These are phyloP conservation scores for Rhynchosporium graminicola DNA, from an alignment of 2,329 filamentous ascomycete species.

Conservation along the genomic window DNA sequence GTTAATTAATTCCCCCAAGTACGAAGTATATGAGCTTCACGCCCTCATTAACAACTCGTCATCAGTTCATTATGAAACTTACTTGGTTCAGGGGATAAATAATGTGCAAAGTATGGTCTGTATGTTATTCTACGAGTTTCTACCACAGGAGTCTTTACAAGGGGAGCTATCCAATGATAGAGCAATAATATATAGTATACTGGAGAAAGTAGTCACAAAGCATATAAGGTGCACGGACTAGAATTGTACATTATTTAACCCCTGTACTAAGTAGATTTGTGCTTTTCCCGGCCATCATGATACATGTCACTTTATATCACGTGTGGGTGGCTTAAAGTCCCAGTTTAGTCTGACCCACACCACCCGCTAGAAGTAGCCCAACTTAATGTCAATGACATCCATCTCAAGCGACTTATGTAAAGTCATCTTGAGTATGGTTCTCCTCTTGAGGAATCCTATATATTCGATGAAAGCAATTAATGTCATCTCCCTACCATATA, in stretches of 20 bases:
- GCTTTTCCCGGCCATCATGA: no score
- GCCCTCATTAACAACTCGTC: background rate
- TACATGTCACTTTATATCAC: background rate
- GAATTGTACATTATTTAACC: no score
- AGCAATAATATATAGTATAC: no score
- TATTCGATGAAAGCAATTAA: background rate
- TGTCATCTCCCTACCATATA: background rate
- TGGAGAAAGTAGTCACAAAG: no score
- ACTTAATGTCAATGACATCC: background rate
- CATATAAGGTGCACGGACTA: no score
- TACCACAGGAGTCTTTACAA: no score
- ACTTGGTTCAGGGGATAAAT: no score
- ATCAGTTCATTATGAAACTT: background rate
- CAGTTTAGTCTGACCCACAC: background rate
- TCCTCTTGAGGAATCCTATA: background rate
- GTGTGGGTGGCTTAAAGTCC: background rate
- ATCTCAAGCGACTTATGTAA: background rate
- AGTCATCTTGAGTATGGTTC: background rate
- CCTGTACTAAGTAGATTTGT: no score
- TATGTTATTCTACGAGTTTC: no score
- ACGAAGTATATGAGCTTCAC: background rate
- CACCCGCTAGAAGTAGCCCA: background rate
- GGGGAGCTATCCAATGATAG: no score
- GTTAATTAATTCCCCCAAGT: no score
- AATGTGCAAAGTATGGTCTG: no score